Evolutionary conservation across 805 yeast species (phyloP), one percentile per base, ranked within the genome.

Genomic region (Pichia sporocuriosa): DNA sequence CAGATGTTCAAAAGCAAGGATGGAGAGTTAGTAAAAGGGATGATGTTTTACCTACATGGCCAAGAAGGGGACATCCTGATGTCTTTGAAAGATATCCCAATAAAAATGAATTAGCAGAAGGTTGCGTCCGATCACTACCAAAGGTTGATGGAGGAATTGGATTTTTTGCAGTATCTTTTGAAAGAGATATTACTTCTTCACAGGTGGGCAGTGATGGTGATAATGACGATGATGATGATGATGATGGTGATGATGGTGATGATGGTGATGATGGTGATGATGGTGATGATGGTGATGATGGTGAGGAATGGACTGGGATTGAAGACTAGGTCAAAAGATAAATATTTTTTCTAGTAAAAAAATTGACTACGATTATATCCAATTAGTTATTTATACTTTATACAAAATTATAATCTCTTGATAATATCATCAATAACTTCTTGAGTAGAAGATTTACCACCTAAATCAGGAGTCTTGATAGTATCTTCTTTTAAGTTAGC

Each of bases 131-230:
- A 50, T 83, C 89, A 0, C 63, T 79, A 32, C 96, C 97, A 1
- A 81, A 77, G 47, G 82, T 74, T 33, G 98, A 93, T 59, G 98
- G 97, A 24, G 98, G 98, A n/a, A 93, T 93, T 53, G 99, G 99
- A 0, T 93, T 93, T 58, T 93, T 93, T 63, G 97, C 97, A 0
- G 97, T 89, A 1, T 81, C 93, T 43, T 90, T 93, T 58, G 84
- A 84, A 48, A 71, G 83, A 48, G 43, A 30, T 6, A 12, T 26
- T 6, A n/a, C n/a, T n/a, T n/a, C n/a, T n/a, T n/a, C n/a, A n/a
- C n/a, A n/a, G n/a, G n/a, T n/a, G n/a, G n/a, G n/a, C n/a, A n/a
- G n/a, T n/a, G n/a, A n/a, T n/a, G n/a, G n/a, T n/a, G n/a, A n/a
- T n/a, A n/a, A n/a, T n/a, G n/a, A n/a, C 10, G 36, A 28, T 1